phyloP scores from a whole-genome alignment of 495 filamentous ascomycete genomes.

The Penicillium lividum region DNA sequence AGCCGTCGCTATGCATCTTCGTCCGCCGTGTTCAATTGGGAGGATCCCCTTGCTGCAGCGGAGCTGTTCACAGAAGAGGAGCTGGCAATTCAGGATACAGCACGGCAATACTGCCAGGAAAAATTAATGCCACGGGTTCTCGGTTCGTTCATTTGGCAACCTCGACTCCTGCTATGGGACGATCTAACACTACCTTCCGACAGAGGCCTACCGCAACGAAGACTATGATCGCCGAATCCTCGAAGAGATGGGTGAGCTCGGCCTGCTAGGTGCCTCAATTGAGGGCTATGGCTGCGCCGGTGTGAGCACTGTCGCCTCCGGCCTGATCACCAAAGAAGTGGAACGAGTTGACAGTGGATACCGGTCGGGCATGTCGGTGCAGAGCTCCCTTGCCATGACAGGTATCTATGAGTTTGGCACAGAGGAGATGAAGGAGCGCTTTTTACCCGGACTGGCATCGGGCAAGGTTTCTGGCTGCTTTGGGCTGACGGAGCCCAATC shows the following conservation, averaged over 20 bases:
- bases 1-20: conserved; percentile 47
- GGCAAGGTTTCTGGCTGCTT: conserved; percentile 89
- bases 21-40: conserved; percentile 77
- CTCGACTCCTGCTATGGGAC: background rate
- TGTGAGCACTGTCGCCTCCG: conserved; percentile 84
- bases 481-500: conserved; percentile 95
- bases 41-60: conserved; percentile 78
- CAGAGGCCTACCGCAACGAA: conserved; percentile 95
- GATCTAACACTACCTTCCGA: background rate
- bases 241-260: conserved; percentile 93
- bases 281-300: conserved; percentile 95
- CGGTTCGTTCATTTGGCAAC: conserved; percentile 56
- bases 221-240: conserved; percentile 87
- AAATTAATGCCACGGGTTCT: conserved; percentile 80
- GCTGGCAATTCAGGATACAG: conserved; percentile 82
- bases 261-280: conserved; percentile 87
- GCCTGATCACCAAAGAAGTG: conserved; percentile 92
- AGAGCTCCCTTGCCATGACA: conserved; percentile 93
- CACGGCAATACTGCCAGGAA: conserved; percentile 91
- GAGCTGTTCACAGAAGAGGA: conserved; percentile 86
- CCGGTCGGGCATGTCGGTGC: conserved; percentile 93
- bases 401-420: conserved; percentile 94
- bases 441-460: conserved; percentile 79
- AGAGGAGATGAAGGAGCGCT: conserved; percentile 84
- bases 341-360: conserved; percentile 96